phyloP scores from a whole-genome alignment of 2,329 filamentous ascomycete species.

The Hymenoscyphus scutula region DNA sequence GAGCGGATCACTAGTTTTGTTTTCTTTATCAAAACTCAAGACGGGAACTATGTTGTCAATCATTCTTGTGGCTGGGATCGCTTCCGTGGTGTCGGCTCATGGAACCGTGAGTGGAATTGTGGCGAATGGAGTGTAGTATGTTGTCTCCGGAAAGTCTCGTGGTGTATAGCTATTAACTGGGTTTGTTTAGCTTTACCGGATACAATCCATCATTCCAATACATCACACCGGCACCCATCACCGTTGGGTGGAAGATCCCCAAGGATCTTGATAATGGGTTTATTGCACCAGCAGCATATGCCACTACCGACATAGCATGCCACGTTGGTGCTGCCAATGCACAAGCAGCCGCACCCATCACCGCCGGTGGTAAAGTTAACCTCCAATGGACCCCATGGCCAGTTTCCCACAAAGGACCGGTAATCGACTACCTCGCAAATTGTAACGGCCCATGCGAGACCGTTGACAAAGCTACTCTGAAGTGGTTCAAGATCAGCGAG shows the following conservation, averaged over 20 bases:
- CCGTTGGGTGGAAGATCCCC: constrained; percentile 53
- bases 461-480: constrained; percentile 40
- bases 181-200: constrained; percentile 36
- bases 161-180: not conserved
- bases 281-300: constrained; percentile 47
- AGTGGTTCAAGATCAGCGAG: constrained; percentile 46
- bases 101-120: constrained; percentile 31
- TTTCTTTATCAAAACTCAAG: not conserved
- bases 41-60: constrained; percentile 22
- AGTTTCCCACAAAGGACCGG: constrained; percentile 51
- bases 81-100: constrained; percentile 29
- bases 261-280: constrained; percentile 51
- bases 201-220: constrained; percentile 36
- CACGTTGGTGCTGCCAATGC: constrained; percentile 56
- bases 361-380: constrained; percentile 57
- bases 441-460: constrained; percentile 41
- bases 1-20: not conserved
- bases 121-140: constrained; percentile 34
- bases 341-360: constrained; percentile 50
- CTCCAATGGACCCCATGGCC: constrained; percentile 57
- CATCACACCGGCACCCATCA: constrained; percentile 38
- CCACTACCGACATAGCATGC: constrained; percentile 56
- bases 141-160: not conserved
- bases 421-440: constrained; percentile 36
- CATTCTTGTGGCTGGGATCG: constrained; percentile 21